Evolutionary conservation across 371 early-diverging fungal genomes (phyloP), one percentile per base, ranked within the genome.

Genomic region (Mucor plumbeus): DNA sequence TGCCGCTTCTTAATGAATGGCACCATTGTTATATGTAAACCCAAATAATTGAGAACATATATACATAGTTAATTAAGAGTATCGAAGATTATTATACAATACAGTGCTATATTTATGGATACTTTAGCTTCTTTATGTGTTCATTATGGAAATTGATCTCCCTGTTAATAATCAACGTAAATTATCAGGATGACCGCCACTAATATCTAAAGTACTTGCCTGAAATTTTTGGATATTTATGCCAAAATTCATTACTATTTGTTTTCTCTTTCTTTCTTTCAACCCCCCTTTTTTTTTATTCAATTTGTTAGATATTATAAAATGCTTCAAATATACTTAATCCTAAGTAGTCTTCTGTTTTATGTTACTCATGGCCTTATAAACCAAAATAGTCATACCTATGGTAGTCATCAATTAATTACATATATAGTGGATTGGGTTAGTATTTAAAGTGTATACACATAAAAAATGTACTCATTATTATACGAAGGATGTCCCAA

Each of bases 401-500:
- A 64, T 43, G 72, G 72, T 8, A 43, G 36, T 9, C 72, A 67
- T 36, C 44, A 55, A 40, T 36, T 81, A 21, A 62, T 69, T 15
- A 75, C 82, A 26, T 81, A 81, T 44, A 61, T 81, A 53, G 72
- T 73, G n/a, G 82, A 81, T 41, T 81, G 82, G 82, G 81, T 63
- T 34, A 10, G 39, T 38, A 5, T 10, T 0, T 58, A 17, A 34
- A 8, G 5, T 10, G 13, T 35, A 19, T 19, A 3, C 14, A n/a
- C 14, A 38, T 36, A 33, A 38, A 36, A 3, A 48, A 48, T 17
- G 35, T 14, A 38, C n/a, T 9, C 38, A 35, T 3, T 36, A 34
- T 38, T 36, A 26, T 39, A 33, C 10, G 8, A 31, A 61, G 56
- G 61, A 78, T 73, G 54, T 77, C 19, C 82, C 82, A 13, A 68